Conservation (phyloP, 2,329 filamentous ascomycete species). For the Curvularia sp. region DNA sequence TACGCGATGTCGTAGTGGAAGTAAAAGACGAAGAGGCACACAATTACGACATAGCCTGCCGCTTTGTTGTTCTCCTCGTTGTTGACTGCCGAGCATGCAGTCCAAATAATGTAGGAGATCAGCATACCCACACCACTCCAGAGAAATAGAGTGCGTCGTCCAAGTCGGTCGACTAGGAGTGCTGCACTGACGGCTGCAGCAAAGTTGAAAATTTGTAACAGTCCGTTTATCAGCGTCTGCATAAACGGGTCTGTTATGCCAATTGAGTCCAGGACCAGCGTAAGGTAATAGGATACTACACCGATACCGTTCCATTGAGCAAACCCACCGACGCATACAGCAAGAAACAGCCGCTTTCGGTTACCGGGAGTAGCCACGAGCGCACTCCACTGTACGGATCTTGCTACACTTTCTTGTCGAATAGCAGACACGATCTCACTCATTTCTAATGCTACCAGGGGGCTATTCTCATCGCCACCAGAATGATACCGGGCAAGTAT, state of each 20-base stretch:
- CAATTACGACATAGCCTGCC: constrained; percentile 55
- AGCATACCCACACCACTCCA: constrained; percentile 44
- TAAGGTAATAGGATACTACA: constrained; percentile 24
- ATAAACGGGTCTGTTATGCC: constrained; percentile 35
- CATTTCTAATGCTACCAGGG: constrained; percentile 11
- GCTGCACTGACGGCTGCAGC: constrained; percentile 57
- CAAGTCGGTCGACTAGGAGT: constrained; percentile 43
- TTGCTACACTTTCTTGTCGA: constrained; percentile 4
- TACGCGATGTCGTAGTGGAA: constrained; percentile 9
- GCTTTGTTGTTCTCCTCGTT: constrained; percentile 4
- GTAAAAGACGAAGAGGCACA: constrained; percentile 59
- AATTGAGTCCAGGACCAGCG: constrained; percentile 21
- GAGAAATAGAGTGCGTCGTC: constrained; percentile 45
- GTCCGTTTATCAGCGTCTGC: constrained; percentile 54
- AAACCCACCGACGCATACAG: constrained; percentile 57
- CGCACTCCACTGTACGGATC: constrained; percentile 8
- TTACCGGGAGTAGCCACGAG: constrained; percentile 10
- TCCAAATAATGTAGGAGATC: constrained; percentile 44
- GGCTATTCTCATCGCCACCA: constrained; percentile 46
- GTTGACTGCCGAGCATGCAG: constrained; percentile 25
- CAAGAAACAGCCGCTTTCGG: constrained; percentile 37
- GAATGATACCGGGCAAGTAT: constrained; percentile 64
- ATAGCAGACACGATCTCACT: constrained; percentile 12
- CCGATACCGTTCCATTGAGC: constrained; percentile 28
- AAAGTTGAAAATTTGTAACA: constrained; percentile 68